phyloP scores from a whole-genome alignment of 2,329 filamentous ascomycete species.

The Nemania sp. region DNA sequence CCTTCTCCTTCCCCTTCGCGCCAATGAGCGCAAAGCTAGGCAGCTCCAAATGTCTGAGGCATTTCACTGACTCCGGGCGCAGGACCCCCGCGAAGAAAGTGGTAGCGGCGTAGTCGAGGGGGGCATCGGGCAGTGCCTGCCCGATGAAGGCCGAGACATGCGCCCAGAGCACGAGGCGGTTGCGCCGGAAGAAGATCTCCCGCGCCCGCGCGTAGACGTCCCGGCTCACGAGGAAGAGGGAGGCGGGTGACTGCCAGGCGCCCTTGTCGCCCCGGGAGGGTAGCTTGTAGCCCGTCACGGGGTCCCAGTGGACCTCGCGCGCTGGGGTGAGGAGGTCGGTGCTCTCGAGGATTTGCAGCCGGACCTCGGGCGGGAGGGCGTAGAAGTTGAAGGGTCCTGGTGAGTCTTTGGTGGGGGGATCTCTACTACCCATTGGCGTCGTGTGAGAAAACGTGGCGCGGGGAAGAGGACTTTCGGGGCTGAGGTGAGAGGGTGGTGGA shows the following conservation, averaged over 20 bases:
- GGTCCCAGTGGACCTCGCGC: constrained; percentile 6
- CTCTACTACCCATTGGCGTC: neutral
- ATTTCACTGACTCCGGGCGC: neutral
- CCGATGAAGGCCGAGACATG: neutral
- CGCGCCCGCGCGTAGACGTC: constrained; percentile 9
- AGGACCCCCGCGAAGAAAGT: neutral
- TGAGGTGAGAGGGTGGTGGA: neutral
- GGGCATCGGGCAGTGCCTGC: too few species aligned
- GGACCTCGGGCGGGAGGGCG: constrained; percentile 22
- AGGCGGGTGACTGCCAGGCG: neutral
- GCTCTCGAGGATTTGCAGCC: constrained; percentile 13
- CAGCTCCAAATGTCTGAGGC: neutral
- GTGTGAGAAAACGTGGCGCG: neutral
- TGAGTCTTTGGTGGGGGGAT: neutral
- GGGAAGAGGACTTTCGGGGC: neutral
- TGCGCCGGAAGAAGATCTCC: constrained; percentile 8
- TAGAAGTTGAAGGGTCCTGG: constrained; percentile 9
- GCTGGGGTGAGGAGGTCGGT: constrained; percentile 18
- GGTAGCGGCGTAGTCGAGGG: constrained; percentile 9
- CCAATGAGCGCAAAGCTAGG: neutral
- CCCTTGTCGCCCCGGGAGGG: neutral
- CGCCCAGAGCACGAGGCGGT: neutral
- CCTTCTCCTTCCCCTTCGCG: neutral
- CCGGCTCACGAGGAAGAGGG: constrained; percentile 18
- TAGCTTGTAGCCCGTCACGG: neutral